Percentiles rank a stretch among this genome's conserved stretches.
These are phyloP conservation scores for Wickerhamomyces bovis DNA, from an alignment of 805 yeast species.

Conservation along the genomic window DNA sequence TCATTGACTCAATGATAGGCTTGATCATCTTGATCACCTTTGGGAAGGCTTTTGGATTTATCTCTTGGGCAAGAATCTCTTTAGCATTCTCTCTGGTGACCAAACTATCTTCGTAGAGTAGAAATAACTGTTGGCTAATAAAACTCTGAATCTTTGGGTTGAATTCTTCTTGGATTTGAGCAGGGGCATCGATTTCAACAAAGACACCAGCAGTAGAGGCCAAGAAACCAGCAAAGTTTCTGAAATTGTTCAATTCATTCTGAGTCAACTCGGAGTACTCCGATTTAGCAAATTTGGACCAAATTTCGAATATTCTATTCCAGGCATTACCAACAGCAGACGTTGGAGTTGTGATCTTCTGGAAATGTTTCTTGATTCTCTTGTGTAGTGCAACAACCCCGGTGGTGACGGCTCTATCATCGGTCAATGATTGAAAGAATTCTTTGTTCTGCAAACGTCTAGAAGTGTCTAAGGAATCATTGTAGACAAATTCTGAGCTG, in stretches of 20 bases:
- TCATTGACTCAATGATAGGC: constrained; percentile 29
- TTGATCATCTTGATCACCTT: constrained; percentile 41
- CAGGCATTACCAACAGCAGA: constrained; percentile 35
- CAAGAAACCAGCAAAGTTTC: constrained; percentile 67
- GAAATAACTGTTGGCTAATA: constrained; percentile 42
- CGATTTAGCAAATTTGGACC: constrained; percentile 29
- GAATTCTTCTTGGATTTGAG: constrained; percentile 26
- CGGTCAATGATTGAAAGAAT: constrained; percentile 38
- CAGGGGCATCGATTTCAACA: constrained; percentile 26
- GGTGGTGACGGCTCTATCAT: constrained; percentile 53
- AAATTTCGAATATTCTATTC: constrained; percentile 42
- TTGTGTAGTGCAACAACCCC: constrained; percentile 74
- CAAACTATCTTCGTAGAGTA: constrained; percentile 43
- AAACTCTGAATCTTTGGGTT: constrained; percentile 38
- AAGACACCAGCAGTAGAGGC: constrained; percentile 68
- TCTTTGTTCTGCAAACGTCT: constrained; percentile 24
- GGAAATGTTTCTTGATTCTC: constrained; percentile 41
- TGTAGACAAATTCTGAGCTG: constrained; percentile 18
- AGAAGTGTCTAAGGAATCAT: constrained; percentile 1
- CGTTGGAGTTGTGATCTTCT: constrained; percentile 24
- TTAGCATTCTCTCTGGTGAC: constrained; percentile 63
- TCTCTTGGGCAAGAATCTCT: constrained; percentile 62
- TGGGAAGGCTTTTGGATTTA: constrained; percentile 52
- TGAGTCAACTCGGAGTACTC: constrained; percentile 22
- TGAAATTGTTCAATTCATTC: constrained; percentile 41